These are phyloP conservation scores for Syzygium syzygioides DNA, from an alignment of 441 rosid genomes.

Conservation along the genomic window DNA sequence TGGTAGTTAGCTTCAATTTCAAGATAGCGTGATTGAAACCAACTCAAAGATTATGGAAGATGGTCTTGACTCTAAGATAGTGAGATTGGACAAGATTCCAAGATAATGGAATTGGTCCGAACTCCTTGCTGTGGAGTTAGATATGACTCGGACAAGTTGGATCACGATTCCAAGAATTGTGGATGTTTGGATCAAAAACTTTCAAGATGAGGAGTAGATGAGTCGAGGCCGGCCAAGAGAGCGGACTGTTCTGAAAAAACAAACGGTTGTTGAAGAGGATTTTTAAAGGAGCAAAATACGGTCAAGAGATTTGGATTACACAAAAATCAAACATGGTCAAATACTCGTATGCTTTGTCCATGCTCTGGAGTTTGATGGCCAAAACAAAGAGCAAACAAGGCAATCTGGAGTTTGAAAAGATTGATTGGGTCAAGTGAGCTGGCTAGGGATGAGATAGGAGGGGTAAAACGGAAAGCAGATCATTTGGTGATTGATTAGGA, in stretches of 20 bases:
- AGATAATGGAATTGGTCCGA: not conserved
- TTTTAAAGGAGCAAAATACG: not conserved
- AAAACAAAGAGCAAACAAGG: too few relatives aligned
- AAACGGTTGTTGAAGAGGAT: too few relatives aligned
- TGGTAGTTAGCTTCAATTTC: not conserved
- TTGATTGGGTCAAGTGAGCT: too few relatives aligned
- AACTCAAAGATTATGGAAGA: not conserved
- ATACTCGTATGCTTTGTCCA: too few relatives aligned
- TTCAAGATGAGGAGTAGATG: not conserved
- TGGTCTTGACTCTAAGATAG: not conserved
- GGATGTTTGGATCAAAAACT: not conserved
- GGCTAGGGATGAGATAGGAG: too few relatives aligned
- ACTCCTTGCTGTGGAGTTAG: not conserved
- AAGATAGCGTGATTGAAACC: not conserved
- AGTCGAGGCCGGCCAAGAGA: not conserved
- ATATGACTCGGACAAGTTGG: not conserved
- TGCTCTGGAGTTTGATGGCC: not conserved
- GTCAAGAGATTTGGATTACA: not conserved
- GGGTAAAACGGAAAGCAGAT: rapidly evolving
- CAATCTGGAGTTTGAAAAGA: too few relatives aligned
- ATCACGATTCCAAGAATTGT: not conserved
- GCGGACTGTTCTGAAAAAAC: not conserved
- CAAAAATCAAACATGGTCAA: not conserved
- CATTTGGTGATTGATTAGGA: too few relatives aligned
- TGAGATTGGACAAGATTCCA: not conserved